Base-by-base conservation (phyloP, 2,329 filamentous ascomycete genomes). In the Stagonosporopsis rhizophila region DNA sequence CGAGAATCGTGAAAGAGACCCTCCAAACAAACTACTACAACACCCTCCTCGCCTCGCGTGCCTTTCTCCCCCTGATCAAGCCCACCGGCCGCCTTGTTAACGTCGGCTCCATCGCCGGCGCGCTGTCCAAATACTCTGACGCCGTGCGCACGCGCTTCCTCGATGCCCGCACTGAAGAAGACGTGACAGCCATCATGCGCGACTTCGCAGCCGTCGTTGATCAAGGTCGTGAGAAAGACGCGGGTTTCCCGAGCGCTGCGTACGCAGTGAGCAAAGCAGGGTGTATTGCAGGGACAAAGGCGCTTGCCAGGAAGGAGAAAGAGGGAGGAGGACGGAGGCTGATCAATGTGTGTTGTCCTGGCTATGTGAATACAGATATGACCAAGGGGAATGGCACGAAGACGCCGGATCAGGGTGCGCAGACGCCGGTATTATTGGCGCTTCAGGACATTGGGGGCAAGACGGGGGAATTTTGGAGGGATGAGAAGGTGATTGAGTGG, bases 21-120 rank as follows among this genome's bases (percentile, higher is more conserved):
- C 69, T 85, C 4, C 69, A 75, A 20, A 79, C 77, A 58, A 85
- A 85, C 67, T 85, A 84, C 72, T 80, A 82, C 68, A 79, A 78
- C 64, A 83, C 82, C 3, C 70, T 85, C 14, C 73, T 79, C 44
- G 77, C 77, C 2, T 79, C 77, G 3, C 76, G 77, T 37, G 59
- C 72, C 8, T 74, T 84, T 54, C 71, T 85, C 22, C 79, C 81
- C 5, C 66, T 81, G 6, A 68, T 85, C 55, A 78, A 77, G 38
- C 61, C 74, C 6, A 68, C 70, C 5, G 81, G 80, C 6, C 78
- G 81, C 46, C 52, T 74, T 19, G 77, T 84, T 25, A 85, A 85
- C 59, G 75, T 85, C 2, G 78, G 78, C 4, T 81, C 78, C 65
- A 77, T 73, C 58, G 52, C 74, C 3, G 81, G 82, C 9, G 69